phyloP scores from a whole-genome alignment of 495 filamentous ascomycete genomes.

The Podospora comata region DNA sequence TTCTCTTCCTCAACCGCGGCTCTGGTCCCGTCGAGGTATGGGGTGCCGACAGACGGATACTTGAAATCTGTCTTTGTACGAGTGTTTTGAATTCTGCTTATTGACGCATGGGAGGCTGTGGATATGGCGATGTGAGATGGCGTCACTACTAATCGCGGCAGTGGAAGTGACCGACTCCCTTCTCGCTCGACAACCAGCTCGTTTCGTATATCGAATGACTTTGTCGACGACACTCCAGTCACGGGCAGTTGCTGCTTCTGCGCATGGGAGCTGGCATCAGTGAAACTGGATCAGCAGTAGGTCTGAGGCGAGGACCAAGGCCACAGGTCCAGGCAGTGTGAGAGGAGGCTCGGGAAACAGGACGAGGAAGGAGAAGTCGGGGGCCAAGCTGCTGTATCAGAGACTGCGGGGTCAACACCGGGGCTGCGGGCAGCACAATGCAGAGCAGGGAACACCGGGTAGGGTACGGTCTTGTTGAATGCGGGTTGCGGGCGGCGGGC shows the following conservation, averaged over 20 bases:
- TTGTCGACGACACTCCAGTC: neutral
- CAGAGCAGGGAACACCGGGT: neutral
- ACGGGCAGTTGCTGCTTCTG: constrained; percentile 4
- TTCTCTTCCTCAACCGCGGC: neutral
- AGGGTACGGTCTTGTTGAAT: neutral
- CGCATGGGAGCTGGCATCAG: constrained; percentile 9
- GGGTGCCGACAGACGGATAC: constrained; percentile 9
- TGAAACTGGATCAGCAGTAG: constrained; percentile 9
- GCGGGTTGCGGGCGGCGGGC: constrained; percentile 2
- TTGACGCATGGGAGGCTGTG: neutral
- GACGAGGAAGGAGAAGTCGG: constrained; percentile 14
- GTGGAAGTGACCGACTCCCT: neutral
- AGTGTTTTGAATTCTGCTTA: neutral
- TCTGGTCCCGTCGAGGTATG: neutral
- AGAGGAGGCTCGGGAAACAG: neutral
- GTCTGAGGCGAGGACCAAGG: constrained; percentile 8
- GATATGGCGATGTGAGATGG: neutral
- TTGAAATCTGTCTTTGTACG: constrained; percentile 10
- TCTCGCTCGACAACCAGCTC: neutral
- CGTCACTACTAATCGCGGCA: neutral
- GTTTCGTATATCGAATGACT: neutral
- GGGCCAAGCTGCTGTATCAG: constrained; percentile 26
- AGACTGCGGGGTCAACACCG: constrained; percentile 22
- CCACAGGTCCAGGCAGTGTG: neutral
- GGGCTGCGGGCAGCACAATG: constrained; percentile 7